Conservation (phyloP, 1,284 basidiomycete genomes). For the Moesziomyces antarcticus region DNA sequence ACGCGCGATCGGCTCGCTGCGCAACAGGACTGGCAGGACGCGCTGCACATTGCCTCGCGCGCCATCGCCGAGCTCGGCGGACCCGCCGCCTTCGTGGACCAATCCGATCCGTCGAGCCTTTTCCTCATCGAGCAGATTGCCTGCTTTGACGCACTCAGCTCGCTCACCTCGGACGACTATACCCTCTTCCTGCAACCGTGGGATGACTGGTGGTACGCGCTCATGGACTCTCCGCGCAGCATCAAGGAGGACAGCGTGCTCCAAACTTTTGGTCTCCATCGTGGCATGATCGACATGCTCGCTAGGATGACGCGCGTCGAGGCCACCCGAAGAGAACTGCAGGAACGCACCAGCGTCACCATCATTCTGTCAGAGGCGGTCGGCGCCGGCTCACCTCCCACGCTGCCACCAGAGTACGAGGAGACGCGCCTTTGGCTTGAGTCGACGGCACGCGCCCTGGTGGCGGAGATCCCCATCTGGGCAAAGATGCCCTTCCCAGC, state of each 20-base stretch:
- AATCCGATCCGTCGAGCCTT: conserved; percentile 35
- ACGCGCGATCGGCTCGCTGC: conserved; percentile 40
- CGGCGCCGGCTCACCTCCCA: conserved; percentile 26
- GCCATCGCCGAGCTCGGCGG: conserved; percentile 46
- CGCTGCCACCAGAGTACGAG: conserved; percentile 41
- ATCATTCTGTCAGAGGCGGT: conserved; percentile 36
- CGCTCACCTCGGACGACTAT: conserved; percentile 41
- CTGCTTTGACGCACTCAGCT: conserved; percentile 42
- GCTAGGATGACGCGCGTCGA: conserved; percentile 45
- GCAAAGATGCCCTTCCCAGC: conserved; percentile 39
- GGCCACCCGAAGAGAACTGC: conserved; percentile 36
- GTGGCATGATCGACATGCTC: conserved; percentile 46
- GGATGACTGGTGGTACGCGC: conserved; percentile 48
- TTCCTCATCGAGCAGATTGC: conserved; percentile 50
- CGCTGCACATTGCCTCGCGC: conserved; percentile 31
- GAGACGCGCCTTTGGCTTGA: conserved; percentile 43
- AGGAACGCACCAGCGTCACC: conserved; percentile 30
- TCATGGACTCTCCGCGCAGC: conserved; percentile 43
- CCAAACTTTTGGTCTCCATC: conserved; percentile 42
- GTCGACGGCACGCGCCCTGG: conserved; percentile 34
- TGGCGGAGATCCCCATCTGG: conserved; percentile 42
- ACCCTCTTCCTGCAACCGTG: conserved; percentile 46
- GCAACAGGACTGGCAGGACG: conserved; percentile 47
- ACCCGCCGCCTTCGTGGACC: conserved; percentile 36
- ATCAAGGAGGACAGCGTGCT: conserved; percentile 43